Base-by-base conservation (phyloP, 2,329 filamentous ascomycete species). In the Rutstroemia sp. region DNA sequence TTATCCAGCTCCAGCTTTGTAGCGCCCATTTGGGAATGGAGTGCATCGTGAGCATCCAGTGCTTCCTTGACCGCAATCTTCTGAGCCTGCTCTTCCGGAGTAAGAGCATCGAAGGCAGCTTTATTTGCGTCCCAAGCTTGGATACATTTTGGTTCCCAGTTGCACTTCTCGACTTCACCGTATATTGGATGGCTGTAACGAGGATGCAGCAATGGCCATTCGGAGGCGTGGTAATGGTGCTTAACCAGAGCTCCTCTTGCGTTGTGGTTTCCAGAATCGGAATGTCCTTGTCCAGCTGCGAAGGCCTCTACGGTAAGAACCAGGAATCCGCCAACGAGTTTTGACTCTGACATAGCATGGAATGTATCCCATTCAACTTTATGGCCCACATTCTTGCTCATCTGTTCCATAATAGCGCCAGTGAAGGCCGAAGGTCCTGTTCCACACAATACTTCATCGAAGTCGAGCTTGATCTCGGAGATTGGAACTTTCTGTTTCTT, bases 171-270 rank as follows among this genome's bases (percentile, higher is more conserved):
- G 0, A 88, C 84, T 68, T 87, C 82, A 5, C 83, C 85, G 64
- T 84, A 87, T 53, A 83, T 80, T 1, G 84, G 84, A 67, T 89
- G 86, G 48, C 75, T 83, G 71, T 78, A 86, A 30, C 86, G 76
- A 1, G 82, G 84, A 66, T 89, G 86, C 2, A 75, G 75, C 52
- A 78, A 79, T 2, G 85, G 86, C 86, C 86, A 89, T 58, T 82
- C 80, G 1, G 84, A 88, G 0, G 86, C 86, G 68, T 89, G 86
- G 65, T 88, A 89, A 69, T 88, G 84, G 67, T 89, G 86, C 69
- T 84, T 86, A 23, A 89, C 84, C 1, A 89, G 73, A 1, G 86
- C 86, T 19, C 78, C 77, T 51, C 83, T 76, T 1, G 84, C 77
- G 51, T 85, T 78, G 69, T 88, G 86, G 64, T 84, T 88, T 14